These are phyloP conservation scores for Sarocladiaceae sp. DNA, from an alignment of 2,329 filamentous ascomycete species.

Conservation along the genomic window DNA sequence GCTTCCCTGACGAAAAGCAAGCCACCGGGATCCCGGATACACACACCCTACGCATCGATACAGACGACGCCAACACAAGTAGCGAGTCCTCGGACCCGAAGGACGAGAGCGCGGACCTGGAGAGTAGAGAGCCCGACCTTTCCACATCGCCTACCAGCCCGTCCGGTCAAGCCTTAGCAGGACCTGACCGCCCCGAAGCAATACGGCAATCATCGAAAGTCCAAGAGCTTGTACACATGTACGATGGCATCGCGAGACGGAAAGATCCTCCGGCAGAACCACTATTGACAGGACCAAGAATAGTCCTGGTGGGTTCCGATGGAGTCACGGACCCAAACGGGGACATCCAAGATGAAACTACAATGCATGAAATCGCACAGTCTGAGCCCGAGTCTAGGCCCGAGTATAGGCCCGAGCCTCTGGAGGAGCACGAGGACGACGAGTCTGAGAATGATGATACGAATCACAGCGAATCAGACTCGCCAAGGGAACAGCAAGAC, in stretches of 20 bases:
- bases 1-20: not conserved
- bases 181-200: slow-evolving; percentile 11
- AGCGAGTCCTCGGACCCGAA: not conserved
- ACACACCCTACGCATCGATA: not conserved
- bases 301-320: not conserved
- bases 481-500: not conserved
- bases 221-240: slow-evolving; percentile 46
- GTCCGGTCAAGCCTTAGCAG: slow-evolving; percentile 16
- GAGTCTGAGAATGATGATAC: not conserved
- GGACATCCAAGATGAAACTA: not conserved
- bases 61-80: not conserved
- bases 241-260: slow-evolving; percentile 38
- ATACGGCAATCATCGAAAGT: slow-evolving; percentile 38
- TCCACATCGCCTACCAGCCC: slow-evolving; percentile 17
- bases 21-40: not conserved
- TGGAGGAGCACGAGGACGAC: too few species aligned
- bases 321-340: slow-evolving; percentile 5
- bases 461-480: not conserved
- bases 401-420: too few species aligned
- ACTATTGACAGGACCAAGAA: not conserved
- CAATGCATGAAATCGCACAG: not conserved
- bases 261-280: slow-evolving; percentile 11
- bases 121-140: not conserved
- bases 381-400: too few species aligned
- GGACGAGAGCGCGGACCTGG: not conserved